Percentiles rank a stretch among this genome's conserved stretches.
Conservation (phyloP, 1,284 basidiomycete genomes). For the Pyrrhoderma lamaoense region DNA sequence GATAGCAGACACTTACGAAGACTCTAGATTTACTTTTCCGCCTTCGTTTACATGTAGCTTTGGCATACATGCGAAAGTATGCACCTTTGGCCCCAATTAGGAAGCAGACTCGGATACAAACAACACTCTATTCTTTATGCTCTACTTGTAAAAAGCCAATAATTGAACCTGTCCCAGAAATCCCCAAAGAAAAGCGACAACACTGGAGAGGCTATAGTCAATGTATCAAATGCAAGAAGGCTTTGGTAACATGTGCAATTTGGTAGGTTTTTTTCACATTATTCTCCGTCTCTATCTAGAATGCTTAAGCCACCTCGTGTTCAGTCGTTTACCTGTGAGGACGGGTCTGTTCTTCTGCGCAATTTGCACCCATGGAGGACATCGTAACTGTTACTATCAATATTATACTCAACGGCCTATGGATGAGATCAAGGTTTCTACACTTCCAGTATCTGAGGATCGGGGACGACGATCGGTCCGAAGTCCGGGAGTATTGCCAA, state of each 20-base stretch:
- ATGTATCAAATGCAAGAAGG: slow-evolving; percentile 47
- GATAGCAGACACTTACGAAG: slow-evolving; percentile 2
- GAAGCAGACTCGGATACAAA: slow-evolving; percentile 51
- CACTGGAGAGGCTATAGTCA: slow-evolving; percentile 33
- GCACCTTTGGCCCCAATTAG: slow-evolving; percentile 42
- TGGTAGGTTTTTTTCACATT: slow-evolving; percentile 41
- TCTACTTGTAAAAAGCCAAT: slow-evolving; percentile 59
- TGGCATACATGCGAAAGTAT: slow-evolving; percentile 66
- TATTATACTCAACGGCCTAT: slow-evolving; percentile 54
- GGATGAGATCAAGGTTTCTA: slow-evolving; percentile 30
- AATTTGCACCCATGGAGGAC: slow-evolving; percentile 68
- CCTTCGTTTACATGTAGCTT: slow-evolving; percentile 50
- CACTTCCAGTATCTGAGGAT: background rate
- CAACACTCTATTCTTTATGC: slow-evolving; percentile 59
- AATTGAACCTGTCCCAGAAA: slow-evolving; percentile 31
- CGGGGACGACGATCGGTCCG: slow-evolving; percentile 7
- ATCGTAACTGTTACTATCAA: slow-evolving; percentile 61
- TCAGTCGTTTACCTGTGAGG: slow-evolving; percentile 65
- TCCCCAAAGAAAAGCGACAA: slow-evolving; percentile 25
- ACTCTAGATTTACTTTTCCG: slow-evolving; percentile 52
- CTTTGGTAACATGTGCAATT: slow-evolving; percentile 53
- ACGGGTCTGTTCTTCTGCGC: slow-evolving; percentile 62
- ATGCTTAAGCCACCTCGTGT: slow-evolving; percentile 7
- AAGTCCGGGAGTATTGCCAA: background rate
- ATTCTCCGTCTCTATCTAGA: slow-evolving; percentile 2